Conservation (phyloP, 2,329 filamentous ascomycete species). For the Plenodomus tracheiphilus region DNA sequence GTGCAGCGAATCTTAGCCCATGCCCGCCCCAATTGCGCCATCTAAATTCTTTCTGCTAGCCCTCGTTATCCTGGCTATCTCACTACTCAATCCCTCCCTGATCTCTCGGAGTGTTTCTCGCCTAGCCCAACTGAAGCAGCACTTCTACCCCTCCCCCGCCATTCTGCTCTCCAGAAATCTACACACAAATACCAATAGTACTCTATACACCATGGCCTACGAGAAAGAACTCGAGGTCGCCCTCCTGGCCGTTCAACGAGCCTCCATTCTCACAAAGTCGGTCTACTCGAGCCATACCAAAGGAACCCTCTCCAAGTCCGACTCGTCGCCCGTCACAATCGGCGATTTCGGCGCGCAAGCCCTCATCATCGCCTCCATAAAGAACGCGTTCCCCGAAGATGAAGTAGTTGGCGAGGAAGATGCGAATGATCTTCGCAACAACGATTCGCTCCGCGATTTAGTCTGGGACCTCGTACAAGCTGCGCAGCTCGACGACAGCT, state of each 20-base stretch:
- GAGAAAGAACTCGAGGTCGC: constrained; percentile 79
- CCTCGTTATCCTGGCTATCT: constrained; percentile 38
- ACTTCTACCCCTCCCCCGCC: constrained; percentile 33
- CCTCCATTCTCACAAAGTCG: constrained; percentile 72
- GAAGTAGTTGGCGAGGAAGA: constrained; percentile 96
- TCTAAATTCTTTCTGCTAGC: constrained; percentile 37
- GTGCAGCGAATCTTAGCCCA: constrained; percentile 22
- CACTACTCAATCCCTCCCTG: constrained; percentile 30
- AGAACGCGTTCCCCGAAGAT: constrained; percentile 86
- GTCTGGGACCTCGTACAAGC: constrained; percentile 84
- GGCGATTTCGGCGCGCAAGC: constrained; percentile 98
- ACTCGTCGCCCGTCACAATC: constrained; percentile 95
- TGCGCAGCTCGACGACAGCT: constrained; percentile 68
- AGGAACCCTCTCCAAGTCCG: constrained; percentile 90
- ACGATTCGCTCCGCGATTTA: constrained; percentile 69
- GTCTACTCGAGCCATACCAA: constrained; percentile 90
- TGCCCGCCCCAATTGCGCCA: constrained; percentile 28
- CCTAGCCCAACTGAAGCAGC: constrained; percentile 35
- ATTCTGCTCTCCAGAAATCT: constrained; percentile 11
- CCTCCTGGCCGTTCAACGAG: constrained; percentile 86
- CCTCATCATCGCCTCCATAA: constrained; percentile 88
- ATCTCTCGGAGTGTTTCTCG: constrained; percentile 34
- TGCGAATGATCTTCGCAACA: constrained; percentile 74
- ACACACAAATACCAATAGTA: constrained; percentile 13
- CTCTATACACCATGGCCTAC: constrained; percentile 56